Base-by-base conservation (phyloP, 2,329 filamentous ascomycete species). In the Botrytis elliptica region DNA sequence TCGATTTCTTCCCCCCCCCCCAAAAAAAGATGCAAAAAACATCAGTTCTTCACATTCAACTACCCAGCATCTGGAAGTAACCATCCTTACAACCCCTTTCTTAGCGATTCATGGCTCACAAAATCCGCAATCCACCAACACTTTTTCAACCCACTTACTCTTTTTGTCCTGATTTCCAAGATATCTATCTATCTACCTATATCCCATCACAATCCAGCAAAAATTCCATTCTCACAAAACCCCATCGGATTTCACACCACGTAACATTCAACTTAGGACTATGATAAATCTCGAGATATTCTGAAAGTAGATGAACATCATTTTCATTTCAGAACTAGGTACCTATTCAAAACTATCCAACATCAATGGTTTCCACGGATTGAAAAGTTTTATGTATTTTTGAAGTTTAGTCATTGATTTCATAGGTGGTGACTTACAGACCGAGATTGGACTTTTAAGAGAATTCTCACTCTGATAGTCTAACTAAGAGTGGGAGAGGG, bases 311-410 rank as follows among this genome's bases (percentile, higher is more conserved):
- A 55, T 3, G 14, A 16, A n/a, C 0, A 52, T 52, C 25, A n/a
- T 7, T 55, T 7, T 5, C 5, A 14, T 16, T 3, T n/a, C 25
- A 12, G 2, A 16, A 55, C 49, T 0, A n/a, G 6, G 5, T 7
- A n/a, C 14, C 12, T 7, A 16, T 55, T 3, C 49, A 7, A 14
- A 2, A 55, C 1, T n/a, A n/a, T 4, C 25, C 5, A n/a, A 55
- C 49, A 0, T 12, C 4, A n/a, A 12, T 10, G 2, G 0, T n/a
- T n/a, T 3, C 16, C 25, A n/a, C 12, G 16, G 49, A 55, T n/a
- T 22, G 12, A n/a, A 25, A 55, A n/a, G 4, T 6, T 14, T 7
- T 3, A 3, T 3, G 25, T 14, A 5, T 3, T n/a, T n/a, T n/a
- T 52, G 49, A 52, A n/a, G 16, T 3, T 16, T 55, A 3, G 49